Evolutionary conservation across 208 protist genomes (phyloP).

Genomic region (Leishmania tarentolae): DNA sequence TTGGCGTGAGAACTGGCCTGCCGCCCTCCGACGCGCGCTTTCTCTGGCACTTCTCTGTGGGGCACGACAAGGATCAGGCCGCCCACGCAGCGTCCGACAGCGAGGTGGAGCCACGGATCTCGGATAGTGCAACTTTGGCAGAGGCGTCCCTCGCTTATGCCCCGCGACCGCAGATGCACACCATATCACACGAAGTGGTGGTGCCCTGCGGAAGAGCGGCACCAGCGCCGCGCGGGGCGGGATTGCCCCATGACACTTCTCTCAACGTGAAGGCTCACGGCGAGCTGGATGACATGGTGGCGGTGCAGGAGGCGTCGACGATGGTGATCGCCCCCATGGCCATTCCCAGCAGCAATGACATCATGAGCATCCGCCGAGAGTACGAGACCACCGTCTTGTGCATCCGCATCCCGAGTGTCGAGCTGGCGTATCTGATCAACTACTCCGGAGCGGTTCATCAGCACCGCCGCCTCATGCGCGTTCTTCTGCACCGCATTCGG

Average conservation of each 20-base stretch:
- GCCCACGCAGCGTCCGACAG: background rate
- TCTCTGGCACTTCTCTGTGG: conserved; percentile 21
- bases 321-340: background rate
- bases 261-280: conserved; percentile 8
- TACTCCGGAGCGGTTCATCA: conserved; percentile 59
- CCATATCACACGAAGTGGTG: background rate
- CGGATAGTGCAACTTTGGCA: background rate
- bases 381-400: conserved; percentile 70
- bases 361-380: conserved; percentile 59
- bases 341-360: conserved; percentile 11
- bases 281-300: conserved; percentile 5
- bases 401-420: conserved; percentile 60
- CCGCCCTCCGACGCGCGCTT: conserved; percentile 12
- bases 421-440: conserved; percentile 71
- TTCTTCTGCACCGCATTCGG: conserved; percentile 71
- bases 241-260: background rate
- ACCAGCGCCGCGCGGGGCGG: background rate
- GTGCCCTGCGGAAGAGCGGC: background rate
- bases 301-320: conserved; percentile 6
- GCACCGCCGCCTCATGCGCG: conserved; percentile 79
- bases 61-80: conserved; percentile 6
- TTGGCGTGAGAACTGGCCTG: conserved; percentile 7
- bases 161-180: background rate
- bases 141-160: background rate
- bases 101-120: background rate